phyloP scores from a whole-genome alignment of 139 green algal species.

The Mesotaenium endlicherianum region DNA sequence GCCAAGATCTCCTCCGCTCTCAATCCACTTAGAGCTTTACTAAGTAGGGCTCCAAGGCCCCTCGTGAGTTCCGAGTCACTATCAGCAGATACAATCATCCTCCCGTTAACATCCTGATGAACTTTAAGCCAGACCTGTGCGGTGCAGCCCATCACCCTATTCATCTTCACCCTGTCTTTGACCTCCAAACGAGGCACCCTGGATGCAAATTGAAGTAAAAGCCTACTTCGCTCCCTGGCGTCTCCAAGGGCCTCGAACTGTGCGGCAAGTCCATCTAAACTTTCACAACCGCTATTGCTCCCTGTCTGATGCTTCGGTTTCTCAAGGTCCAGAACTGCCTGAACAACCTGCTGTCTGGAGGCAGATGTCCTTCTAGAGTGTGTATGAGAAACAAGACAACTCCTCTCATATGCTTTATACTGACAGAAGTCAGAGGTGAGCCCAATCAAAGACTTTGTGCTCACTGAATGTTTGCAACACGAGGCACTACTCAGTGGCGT shows the following conservation, averaged over 20 bases:
- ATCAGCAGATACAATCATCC: constrained; percentile 63
- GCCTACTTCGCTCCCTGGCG: constrained; percentile 34
- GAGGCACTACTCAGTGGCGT: no score
- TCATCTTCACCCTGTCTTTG: constrained; percentile 54
- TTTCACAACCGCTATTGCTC: no score
- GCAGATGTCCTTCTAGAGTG: no score
- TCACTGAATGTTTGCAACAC: no score
- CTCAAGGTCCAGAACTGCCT: no score
- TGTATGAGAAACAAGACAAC: no score
- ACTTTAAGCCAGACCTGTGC: constrained; percentile 81
- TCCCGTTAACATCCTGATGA: constrained; percentile 52
- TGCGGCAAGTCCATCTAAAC: no score
- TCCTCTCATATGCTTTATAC: no score
- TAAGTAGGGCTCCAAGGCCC: constrained; percentile 74
- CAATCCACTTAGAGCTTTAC: constrained; percentile 56
- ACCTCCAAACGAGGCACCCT: constrained; percentile 54
- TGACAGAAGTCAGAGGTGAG: no score
- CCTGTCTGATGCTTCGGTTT: no score
- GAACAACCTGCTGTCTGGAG: no score
- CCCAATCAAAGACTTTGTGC: no score
- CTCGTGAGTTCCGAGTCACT: constrained; percentile 75
- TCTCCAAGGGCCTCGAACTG: constrained; percentile 19
- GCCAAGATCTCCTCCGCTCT: constrained; percentile 65
- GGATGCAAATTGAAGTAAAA: constrained; percentile 61
- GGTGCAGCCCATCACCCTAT: constrained; percentile 92